Evolutionary conservation across 2,329 filamentous ascomycete species (phyloP).

Genomic region (Nannizziopsis arthrosporioides): DNA sequence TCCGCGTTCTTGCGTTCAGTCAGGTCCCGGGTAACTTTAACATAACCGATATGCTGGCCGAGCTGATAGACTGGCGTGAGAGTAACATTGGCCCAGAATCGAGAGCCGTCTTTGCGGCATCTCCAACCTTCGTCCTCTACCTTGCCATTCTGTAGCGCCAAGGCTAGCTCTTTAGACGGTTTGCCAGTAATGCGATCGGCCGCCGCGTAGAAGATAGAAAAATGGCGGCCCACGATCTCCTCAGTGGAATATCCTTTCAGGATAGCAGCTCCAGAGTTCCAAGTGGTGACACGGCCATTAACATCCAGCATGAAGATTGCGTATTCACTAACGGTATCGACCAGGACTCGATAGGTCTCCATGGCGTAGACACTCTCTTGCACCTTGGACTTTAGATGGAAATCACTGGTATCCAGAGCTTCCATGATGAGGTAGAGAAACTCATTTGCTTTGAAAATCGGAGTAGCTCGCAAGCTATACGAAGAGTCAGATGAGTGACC

Average conservation of each 20-base stretch:
- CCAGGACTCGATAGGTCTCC: conserved; percentile 49
- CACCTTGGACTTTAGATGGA: conserved; percentile 18
- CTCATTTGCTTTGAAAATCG: conserved; percentile 31
- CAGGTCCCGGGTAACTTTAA: conserved; percentile 48
- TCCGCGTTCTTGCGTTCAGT: conserved; percentile 47
- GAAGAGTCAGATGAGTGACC: background rate
- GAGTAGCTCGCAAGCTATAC: conserved; percentile 24
- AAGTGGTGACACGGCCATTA: conserved; percentile 44
- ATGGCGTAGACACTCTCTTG: conserved; percentile 38
- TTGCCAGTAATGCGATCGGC: conserved; percentile 42
- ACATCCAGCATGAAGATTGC: conserved; percentile 52
- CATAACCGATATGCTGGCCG: conserved; percentile 45
- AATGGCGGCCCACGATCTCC: conserved; percentile 49
- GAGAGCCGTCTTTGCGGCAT: conserved; percentile 46
- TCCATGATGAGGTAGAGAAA: conserved; percentile 37
- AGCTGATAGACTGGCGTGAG: conserved; percentile 46
- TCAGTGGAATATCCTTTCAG: conserved; percentile 45
- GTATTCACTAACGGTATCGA: conserved; percentile 51
- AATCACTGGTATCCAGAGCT: conserved; percentile 28
- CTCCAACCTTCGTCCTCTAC: conserved; percentile 52
- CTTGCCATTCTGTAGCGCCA: conserved; percentile 44
- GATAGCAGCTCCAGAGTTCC: conserved; percentile 46
- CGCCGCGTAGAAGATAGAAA: conserved; percentile 45
- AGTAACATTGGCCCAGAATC: conserved; percentile 51
- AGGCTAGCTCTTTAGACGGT: conserved; percentile 41